Evolutionary conservation across 2,329 filamentous ascomycete species (phyloP).

Genomic region (Aspergillus tanneri): DNA sequence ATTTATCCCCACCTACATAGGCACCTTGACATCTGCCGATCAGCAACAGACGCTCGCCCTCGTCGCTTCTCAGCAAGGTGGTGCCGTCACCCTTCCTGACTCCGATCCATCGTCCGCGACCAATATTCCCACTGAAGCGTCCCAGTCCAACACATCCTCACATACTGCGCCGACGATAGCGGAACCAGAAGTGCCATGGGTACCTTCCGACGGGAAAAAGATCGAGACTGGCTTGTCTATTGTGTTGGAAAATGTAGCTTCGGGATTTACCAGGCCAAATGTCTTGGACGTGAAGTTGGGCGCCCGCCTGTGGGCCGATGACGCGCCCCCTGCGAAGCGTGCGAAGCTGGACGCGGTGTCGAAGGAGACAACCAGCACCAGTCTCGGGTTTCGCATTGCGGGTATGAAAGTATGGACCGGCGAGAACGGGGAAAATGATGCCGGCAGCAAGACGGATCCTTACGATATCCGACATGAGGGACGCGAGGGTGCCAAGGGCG

Average conservation of each 20-base stretch:
- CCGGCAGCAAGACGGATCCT: conserved; percentile 34
- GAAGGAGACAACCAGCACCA: conserved; percentile 58
- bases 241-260: conserved; percentile 79
- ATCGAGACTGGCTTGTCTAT: conserved; percentile 76
- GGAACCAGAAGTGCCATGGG: conserved; percentile 37
- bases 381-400: conserved; percentile 63
- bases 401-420: conserved; percentile 62
- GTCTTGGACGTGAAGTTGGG: conserved; percentile 94
- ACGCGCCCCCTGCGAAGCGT: conserved; percentile 58
- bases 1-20: conserved; percentile 83
- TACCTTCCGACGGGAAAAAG: conserved; percentile 58
- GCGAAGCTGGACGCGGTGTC: conserved; percentile 60
- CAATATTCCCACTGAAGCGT: conserved; percentile 12
- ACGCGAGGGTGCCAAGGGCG: conserved; percentile 45
- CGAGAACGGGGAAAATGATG: conserved; percentile 31
- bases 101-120: conserved; percentile 23
- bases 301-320: conserved; percentile 78
- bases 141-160: conserved; percentile 14
- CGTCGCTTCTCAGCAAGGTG: conserved; percentile 51
- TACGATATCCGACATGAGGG: conserved; percentile 46
- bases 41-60: conserved; percentile 40
- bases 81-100: conserved; percentile 29
- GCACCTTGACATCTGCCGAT: conserved; percentile 69
- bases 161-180: conserved; percentile 21
- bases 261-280: conserved; percentile 79